Evolutionary conservation across 2,329 filamentous ascomycete genomes (phyloP).

Genomic region (Hirsutella rhossiliensis): DNA sequence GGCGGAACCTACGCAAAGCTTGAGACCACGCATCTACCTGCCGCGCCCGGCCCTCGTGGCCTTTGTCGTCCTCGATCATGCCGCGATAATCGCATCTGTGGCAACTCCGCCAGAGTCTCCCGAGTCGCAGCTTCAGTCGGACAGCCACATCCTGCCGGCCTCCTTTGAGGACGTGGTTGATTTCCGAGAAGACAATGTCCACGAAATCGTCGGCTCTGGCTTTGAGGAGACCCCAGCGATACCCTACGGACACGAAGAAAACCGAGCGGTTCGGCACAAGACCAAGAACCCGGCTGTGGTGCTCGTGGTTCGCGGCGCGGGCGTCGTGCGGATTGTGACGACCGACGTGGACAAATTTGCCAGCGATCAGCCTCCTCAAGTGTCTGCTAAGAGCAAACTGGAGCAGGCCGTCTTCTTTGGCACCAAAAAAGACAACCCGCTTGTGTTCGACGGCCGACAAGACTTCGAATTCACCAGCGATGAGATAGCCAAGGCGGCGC

Average conservation of each 20-base stretch:
- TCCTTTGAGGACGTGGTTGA: constrained; percentile 82
- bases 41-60: constrained; percentile 70
- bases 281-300: constrained; percentile 51
- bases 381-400: constrained; percentile 79
- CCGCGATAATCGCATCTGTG: constrained; percentile 67
- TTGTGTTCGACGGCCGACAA: constrained; percentile 65
- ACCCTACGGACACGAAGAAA: constrained; percentile 27
- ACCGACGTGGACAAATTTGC: constrained; percentile 48
- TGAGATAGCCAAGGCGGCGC: constrained; percentile 65
- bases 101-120: constrained; percentile 55
- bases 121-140: constrained; percentile 61
- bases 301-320: constrained; percentile 50
- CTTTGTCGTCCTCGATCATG: constrained; percentile 69
- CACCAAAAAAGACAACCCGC: constrained; percentile 66
- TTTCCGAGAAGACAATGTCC: constrained; percentile 52
- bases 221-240: constrained; percentile 42
- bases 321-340: constrained; percentile 46
- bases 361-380: constrained; percentile 42
- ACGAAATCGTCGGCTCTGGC: constrained; percentile 53
- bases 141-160: constrained; percentile 49
- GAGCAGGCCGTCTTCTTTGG: constrained; percentile 95
- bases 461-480: constrained; percentile 53
- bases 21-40: constrained; percentile 57
- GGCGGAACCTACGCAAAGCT: constrained; percentile 19
- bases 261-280: constrained; percentile 37